Conservation (phyloP, 2,329 filamentous ascomycete species). For the Sporothrix phasma region DNA sequence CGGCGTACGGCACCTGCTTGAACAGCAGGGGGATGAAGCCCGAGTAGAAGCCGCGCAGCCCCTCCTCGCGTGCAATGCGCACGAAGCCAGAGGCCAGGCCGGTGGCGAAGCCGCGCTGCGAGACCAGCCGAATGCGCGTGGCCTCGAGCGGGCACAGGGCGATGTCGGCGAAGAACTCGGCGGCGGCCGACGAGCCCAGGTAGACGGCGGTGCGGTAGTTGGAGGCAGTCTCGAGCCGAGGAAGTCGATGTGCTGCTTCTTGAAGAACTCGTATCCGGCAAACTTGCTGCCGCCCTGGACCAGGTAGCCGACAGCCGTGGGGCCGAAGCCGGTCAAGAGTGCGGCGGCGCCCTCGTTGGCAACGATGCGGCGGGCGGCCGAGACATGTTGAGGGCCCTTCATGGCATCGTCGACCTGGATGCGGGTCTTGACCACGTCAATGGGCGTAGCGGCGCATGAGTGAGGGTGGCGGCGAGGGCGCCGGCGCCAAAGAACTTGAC, state of each 20-base stretch:
- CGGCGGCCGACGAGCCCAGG: constrained; percentile 58
- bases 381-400: constrained; percentile 78
- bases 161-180: constrained; percentile 66
- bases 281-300: constrained; percentile 87
- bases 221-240: constrained; percentile 43
- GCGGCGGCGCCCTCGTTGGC: constrained; percentile 68
- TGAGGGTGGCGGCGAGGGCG: constrained; percentile 41
- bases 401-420: constrained; percentile 81
- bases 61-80: constrained; percentile 67
- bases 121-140: constrained; percentile 67
- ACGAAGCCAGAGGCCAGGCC: constrained; percentile 62
- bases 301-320: constrained; percentile 79
- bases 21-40: constrained; percentile 80
- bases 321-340: constrained; percentile 73
- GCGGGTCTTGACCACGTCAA: constrained; percentile 74
- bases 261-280: constrained; percentile 89
- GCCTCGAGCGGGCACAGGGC: constrained; percentile 86
- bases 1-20: constrained; percentile 88
- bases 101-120: constrained; percentile 65
- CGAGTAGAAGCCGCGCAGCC: constrained; percentile 78
- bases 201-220: constrained; percentile 50
- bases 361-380: constrained; percentile 69
- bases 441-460: constrained; percentile 44
- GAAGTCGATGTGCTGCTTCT: constrained; percentile 69
- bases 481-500: constrained; percentile 44